Evolutionary conservation across 495 filamentous ascomycete species (phyloP), one percentile per base, ranked within the genome.

Genomic region (Pseudoneurospora amorphoporcata): DNA sequence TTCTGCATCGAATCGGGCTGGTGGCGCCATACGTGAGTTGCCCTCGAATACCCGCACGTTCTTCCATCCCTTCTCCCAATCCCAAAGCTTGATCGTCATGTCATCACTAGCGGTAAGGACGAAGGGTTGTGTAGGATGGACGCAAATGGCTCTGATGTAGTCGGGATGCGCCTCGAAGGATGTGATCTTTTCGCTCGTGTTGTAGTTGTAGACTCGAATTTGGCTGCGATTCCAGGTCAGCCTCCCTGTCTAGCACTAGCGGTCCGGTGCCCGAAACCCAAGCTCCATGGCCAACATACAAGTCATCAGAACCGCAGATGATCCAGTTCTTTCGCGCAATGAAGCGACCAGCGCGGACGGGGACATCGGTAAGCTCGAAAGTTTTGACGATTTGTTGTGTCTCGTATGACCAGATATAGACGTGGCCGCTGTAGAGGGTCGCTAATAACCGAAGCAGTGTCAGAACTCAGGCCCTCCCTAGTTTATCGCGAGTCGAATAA

Each of bases 371-470:
- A 72, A 99, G 90, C 85, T 99, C 96, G 84, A 99, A 99, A 17
- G 96, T 97, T 86, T 98, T 98, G 82, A 99, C 93, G 74, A 99
- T 94, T 39, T 93, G 91, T 83, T 97, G 96, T 68, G 94, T 94
- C 82, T 98, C 95, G 84, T 97, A 97, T 10, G 94, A 98, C 96
- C 95, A 99, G 79, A 99, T 98, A 85, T 98, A 95, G 79, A 97
- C 96, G 87, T 98, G 95, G 83, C 95, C 96, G 85, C 93, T 97
- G 82, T 97, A 98, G 76, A 98, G 84, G 37, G 95, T 98, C 8
- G 78, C 79, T 78, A 45, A 72, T 72, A 9, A 61, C 9, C 35
- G 23, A 65, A 17, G 32, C 23, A 71, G 8, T n/a, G 70, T 75
- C 53, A 75, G 70, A 70, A 71, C n/a, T 8, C 40, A 10, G 40